Conservation (phyloP, 495 filamentous ascomycete species). For the Xylaria sp. region DNA sequence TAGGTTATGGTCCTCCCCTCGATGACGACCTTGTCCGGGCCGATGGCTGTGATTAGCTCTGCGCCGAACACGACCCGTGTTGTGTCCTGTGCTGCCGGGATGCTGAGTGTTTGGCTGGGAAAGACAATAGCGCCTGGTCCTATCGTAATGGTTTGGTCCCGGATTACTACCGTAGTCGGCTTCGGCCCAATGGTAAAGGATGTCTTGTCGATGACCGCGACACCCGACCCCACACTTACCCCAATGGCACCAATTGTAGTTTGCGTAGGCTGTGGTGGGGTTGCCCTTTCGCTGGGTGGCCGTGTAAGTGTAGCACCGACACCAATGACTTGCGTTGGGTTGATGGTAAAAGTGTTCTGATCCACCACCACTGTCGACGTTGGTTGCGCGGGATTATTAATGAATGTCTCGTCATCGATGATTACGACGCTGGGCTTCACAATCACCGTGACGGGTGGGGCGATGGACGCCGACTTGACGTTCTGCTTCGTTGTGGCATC, state of each 20-base stretch:
- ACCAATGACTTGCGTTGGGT: constrained; percentile 50
- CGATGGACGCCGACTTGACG: constrained; percentile 30
- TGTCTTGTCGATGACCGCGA: constrained; percentile 54
- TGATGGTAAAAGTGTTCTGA: constrained; percentile 51
- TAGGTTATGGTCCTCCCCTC: constrained; percentile 53
- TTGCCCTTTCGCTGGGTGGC: constrained; percentile 36
- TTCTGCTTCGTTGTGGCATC: constrained; percentile 23
- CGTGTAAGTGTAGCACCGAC: constrained; percentile 49
- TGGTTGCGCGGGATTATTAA: constrained; percentile 40
- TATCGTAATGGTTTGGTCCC: constrained; percentile 56
- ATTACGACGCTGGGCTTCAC: constrained; percentile 51
- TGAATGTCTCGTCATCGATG: constrained; percentile 51
- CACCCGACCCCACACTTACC: constrained; percentile 51
- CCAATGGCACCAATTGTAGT: constrained; percentile 51
- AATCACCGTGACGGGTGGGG: constrained; percentile 44
- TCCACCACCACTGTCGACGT: constrained; percentile 51
- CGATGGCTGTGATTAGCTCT: constrained; percentile 54
- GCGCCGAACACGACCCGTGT: constrained; percentile 54
- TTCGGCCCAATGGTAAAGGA: constrained; percentile 50
- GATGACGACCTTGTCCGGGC: constrained; percentile 51
- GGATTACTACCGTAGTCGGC: constrained; percentile 43
- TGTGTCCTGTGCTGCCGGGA: constrained; percentile 39
- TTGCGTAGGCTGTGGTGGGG: constrained; percentile 36
- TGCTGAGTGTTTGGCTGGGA: constrained; percentile 44
- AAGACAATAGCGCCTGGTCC: constrained; percentile 51